phyloP scores from a whole-genome alignment of 2,329 filamentous ascomycete genomes.

The Cladosporium cucumerinum region DNA sequence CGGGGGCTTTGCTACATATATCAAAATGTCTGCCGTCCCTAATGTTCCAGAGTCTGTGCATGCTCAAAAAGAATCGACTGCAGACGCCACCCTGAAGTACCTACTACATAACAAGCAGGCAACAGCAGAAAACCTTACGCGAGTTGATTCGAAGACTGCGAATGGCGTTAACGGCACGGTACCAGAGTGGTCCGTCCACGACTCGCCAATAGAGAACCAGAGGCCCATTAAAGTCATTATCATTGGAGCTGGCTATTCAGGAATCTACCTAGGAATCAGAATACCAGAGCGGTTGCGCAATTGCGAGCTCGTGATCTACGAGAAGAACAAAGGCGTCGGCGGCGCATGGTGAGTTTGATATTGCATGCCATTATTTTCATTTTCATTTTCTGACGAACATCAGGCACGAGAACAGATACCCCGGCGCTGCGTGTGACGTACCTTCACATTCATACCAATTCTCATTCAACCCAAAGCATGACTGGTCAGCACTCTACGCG shows the following conservation, averaged over 20 bases:
- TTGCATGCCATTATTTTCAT: neutral
- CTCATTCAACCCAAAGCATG: slow-evolving; percentile 42
- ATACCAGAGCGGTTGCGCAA: slow-evolving; percentile 32
- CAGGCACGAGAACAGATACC: slow-evolving; percentile 43
- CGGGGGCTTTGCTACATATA: too few relatives aligned
- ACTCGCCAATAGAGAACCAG: slow-evolving; percentile 42
- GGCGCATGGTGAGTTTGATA: slow-evolving; percentile 9
- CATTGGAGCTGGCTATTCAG: slow-evolving; percentile 45
- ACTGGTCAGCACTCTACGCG: slow-evolving; percentile 42
- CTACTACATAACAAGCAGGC: slow-evolving; percentile 22
- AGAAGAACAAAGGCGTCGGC: slow-evolving; percentile 43
- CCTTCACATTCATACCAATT: slow-evolving; percentile 45
- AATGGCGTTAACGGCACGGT: slow-evolving; percentile 21
- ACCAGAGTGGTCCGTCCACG: slow-evolving; percentile 33
- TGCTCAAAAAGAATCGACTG: slow-evolving; percentile 16
- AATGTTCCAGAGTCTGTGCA: slow-evolving; percentile 28
- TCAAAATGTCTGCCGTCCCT: slow-evolving; percentile 42
- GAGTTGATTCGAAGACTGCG: slow-evolving; percentile 11
- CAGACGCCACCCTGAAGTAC: slow-evolving; percentile 22
- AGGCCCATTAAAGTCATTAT: slow-evolving; percentile 44
- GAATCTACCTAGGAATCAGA: slow-evolving; percentile 44
- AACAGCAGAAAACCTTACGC: neutral
- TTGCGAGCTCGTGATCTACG: slow-evolving; percentile 41
- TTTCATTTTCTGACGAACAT: slow-evolving; percentile 25
- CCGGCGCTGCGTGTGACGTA: slow-evolving; percentile 44